Evolutionary conservation across 768 basidiomycete species (phyloP), one percentile per base, ranked within the genome.

Genomic region (Strobilomyces dryophilus): DNA sequence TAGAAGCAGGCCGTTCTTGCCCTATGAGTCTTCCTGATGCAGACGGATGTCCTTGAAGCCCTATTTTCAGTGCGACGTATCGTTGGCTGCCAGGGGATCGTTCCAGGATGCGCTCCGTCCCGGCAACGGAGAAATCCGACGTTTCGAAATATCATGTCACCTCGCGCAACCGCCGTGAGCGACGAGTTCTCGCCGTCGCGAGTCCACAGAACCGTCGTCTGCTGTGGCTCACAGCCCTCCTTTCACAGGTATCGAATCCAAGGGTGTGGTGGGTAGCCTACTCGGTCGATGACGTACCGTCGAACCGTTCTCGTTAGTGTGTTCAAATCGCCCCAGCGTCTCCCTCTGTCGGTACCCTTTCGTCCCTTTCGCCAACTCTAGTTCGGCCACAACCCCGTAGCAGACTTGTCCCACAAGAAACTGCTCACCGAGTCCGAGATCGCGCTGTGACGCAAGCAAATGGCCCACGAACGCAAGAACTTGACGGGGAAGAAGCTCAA

Each of bases 371-470:
- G 32, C n/a, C 7, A 4, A n/a, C 1, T 2, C 14, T 7, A 32
- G 40, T 24, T 46, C 48, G 12, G 54, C 32, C 5, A n/a, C 12
- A n/a, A 18, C 10, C 24, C 8, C 42, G 54, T n/a, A n/a, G 54
- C 54, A 47, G 51, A 37, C 36, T 56, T 46, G 5, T 54, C 52
- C 14, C 55, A 52, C 36, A 56, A 56, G 36, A 89, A 87, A 61
- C 77, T 80, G 9, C 71, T 88, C 8, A 89, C 83, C 8, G 85
- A 86, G 54, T 76, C 80, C 2, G 89, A 91, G 67, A 73, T 90
- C n/a, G n/a, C n/a, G n/a, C n/a, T n/a, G n/a, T n/a, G n/a, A n/a
- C 76, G 85, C 18, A 88, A 92, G 61, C 92, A 94, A 65, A 89
- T 85, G 0, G 88, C 89, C 0, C 74, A 90, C 35, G 92, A 92